A percentile compares a stretch with the other conserved stretches of the same genome.
Conservation (phyloP, 352 stramenopile species). For the Globisporangium uncinulatum region DNA sequence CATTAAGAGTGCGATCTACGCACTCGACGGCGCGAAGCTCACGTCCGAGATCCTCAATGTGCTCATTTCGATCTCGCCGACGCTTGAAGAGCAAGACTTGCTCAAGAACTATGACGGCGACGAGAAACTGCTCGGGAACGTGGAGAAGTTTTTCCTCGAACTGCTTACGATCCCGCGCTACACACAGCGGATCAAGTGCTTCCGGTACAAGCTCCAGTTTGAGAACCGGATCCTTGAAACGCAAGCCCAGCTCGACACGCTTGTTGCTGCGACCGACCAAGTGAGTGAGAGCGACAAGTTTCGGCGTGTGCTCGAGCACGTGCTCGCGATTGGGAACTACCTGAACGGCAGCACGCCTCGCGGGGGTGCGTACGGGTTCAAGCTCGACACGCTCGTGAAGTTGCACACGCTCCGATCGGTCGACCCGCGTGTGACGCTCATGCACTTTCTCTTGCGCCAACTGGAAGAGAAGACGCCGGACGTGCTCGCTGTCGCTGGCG, state of each 20-base stretch:
- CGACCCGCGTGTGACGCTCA: constrained; percentile 72
- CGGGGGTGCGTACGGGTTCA: constrained; percentile 89
- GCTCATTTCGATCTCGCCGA: constrained; percentile 85
- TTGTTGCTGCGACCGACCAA: constrained; percentile 79
- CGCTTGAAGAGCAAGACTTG: constrained; percentile 86
- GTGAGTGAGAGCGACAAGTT: constrained; percentile 78
- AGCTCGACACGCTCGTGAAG: constrained; percentile 88
- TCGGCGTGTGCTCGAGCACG: constrained; percentile 67
- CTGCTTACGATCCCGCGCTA: constrained; percentile 82
- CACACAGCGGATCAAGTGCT: constrained; percentile 86
- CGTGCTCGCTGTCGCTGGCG: constrained; percentile 69
- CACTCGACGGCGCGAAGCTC: constrained; percentile 63
- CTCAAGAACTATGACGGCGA: constrained; percentile 91
- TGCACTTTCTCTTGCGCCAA: constrained; percentile 77
- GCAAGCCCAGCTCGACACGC: constrained; percentile 74
- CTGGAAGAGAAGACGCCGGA: constrained; percentile 73
- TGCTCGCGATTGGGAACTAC: constrained; percentile 91
- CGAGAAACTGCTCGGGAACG: constrained; percentile 75
- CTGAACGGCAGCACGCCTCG: constrained; percentile 87
- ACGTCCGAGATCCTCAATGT: constrained; percentile 84
- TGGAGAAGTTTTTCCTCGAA: constrained; percentile 87
- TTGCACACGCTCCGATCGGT: constrained; percentile 82
- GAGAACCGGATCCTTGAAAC: constrained; percentile 80
- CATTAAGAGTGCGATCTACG: constrained; percentile 84
- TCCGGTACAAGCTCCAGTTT: constrained; percentile 84